These are phyloP conservation scores for Neurospora sublineolata DNA, from an alignment of 495 filamentous ascomycete genomes.

Conservation along the genomic window DNA sequence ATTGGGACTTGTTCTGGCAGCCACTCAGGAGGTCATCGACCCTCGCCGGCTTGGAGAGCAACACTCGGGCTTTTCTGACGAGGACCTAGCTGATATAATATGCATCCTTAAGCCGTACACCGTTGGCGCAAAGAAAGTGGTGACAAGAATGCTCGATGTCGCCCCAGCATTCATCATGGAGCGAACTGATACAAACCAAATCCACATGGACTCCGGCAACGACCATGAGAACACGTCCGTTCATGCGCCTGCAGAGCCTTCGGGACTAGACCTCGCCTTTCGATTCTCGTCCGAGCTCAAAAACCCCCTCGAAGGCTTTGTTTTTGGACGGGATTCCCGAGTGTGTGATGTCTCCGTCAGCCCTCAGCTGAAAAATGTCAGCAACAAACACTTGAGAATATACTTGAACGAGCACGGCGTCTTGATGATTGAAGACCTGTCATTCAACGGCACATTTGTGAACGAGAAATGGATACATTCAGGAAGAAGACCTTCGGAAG, in stretches of 20 bases:
- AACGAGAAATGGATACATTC: constrained; percentile 47
- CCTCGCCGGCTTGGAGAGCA: constrained; percentile 64
- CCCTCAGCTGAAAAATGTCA: constrained; percentile 51
- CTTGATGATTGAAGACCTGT: constrained; percentile 84
- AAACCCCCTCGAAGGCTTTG: constrained; percentile 56
- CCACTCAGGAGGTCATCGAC: constrained; percentile 73
- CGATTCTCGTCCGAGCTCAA: constrained; percentile 62
- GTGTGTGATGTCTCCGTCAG: constrained; percentile 64
- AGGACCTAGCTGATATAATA: constrained; percentile 77
- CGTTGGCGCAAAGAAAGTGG: constrained; percentile 54
- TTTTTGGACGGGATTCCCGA: constrained; percentile 65
- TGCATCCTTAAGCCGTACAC: constrained; percentile 79
- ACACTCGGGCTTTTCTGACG: constrained; percentile 63
- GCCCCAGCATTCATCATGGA: constrained; percentile 27
- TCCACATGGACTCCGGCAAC: constrained; percentile 37
- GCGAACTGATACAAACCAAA: constrained; percentile 31
- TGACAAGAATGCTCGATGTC: constrained; percentile 40
- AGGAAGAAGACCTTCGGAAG: constrained; percentile 21
- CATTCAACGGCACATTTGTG: constrained; percentile 86
- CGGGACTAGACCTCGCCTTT: constrained; percentile 63
- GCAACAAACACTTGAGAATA: constrained; percentile 87
- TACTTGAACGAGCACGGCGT: constrained; percentile 66
- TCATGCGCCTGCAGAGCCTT: constrained; percentile 31
- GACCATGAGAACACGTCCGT: constrained; percentile 33
- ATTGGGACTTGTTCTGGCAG: constrained; percentile 19